A percentile compares a stretch with the other conserved stretches of the same genome.
These are phyloP conservation scores for Citrullus colocynthis DNA, from an alignment of 306 rosid genomes.

Conservation along the genomic window DNA sequence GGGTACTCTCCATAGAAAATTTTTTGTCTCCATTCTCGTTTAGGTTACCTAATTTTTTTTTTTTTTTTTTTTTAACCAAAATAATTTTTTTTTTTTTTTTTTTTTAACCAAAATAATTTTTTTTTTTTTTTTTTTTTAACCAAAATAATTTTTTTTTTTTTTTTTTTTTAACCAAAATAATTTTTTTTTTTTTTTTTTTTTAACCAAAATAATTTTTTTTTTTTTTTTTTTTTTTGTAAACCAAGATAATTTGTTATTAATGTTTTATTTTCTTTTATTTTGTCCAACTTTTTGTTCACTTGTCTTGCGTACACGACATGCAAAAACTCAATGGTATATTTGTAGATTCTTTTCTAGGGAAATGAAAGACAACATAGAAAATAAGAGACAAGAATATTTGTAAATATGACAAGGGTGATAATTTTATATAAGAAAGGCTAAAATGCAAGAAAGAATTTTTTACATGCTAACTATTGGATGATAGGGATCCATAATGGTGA, in stretches of 20 bases:
- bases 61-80: no score
- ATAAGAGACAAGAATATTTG: background rate
- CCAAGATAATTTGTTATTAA: background rate
- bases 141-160: background rate
- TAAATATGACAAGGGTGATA: background rate
- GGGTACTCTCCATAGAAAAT: no score
- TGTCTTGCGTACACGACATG: background rate
- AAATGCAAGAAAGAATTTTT: background rate
- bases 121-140: no score
- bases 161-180: background rate
- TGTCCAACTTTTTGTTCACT: background rate
- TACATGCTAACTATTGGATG: background rate
- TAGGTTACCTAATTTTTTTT: no score
- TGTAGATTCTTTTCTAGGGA: background rate
- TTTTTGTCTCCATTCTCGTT: no score
- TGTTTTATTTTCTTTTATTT: background rate
- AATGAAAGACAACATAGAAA: conserved; percentile 1
- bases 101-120: background rate
- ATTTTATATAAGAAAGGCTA: background rate
- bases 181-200: no score
- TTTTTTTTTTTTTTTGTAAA: no score
- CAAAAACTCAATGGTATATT: background rate
- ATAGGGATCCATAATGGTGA: background rate
- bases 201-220: background rate
- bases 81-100: background rate